A percentile compares a stretch with the other conserved stretches of the same genome.
Conservation (phyloP, 306 rosid genomes). For the Citrullus amarus region DNA sequence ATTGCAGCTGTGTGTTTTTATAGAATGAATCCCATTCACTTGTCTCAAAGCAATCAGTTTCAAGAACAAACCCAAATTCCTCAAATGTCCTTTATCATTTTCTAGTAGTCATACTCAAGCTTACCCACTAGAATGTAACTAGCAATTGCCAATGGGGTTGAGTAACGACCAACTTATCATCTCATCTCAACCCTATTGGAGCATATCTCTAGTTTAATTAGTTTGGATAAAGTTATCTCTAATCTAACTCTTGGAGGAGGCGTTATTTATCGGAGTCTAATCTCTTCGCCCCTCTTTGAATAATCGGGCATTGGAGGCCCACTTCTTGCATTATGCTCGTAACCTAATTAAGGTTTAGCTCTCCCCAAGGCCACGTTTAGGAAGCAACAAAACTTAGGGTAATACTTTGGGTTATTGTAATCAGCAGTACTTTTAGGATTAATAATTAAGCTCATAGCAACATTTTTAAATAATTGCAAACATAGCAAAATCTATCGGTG, state of each 20-base stretch:
- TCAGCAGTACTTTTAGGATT: too few species aligned
- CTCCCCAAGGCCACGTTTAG: too few species aligned
- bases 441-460: too few species aligned
- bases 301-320: too few species aligned
- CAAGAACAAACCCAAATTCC: not conserved
- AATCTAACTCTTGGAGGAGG: not conserved
- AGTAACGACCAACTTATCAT: not conserved
- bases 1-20: not conserved
- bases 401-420: too few species aligned
- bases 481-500: too few species aligned
- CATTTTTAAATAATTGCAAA: too few species aligned
- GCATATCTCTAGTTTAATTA: not conserved
- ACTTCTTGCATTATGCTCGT: too few species aligned
- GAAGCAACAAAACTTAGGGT: too few species aligned
- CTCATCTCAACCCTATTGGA: not conserved
- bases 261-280: not conserved
- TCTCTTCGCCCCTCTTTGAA: not conserved
- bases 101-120: not conserved
- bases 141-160: not conserved
- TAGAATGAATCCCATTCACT: not conserved
- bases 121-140: not conserved
- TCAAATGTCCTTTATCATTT: not conserved
- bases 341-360: too few species aligned
- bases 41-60: not conserved
- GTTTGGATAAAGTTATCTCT: not conserved